These are phyloP conservation scores for Eleusine coracana DNA, from an alignment of 176 grass and related monocot species.

Conservation along the genomic window DNA sequence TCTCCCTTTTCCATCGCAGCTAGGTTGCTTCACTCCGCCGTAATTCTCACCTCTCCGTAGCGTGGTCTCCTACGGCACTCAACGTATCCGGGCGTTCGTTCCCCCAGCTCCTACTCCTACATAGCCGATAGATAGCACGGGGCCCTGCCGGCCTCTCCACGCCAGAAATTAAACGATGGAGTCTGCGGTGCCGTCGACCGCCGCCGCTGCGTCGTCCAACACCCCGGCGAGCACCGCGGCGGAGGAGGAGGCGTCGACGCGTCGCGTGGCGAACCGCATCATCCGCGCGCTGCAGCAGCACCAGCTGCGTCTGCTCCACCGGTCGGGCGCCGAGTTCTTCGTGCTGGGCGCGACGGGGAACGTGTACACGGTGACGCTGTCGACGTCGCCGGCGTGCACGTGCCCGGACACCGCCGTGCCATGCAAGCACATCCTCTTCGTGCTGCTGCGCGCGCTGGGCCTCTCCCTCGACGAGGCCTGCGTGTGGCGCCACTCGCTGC, in stretches of 20 bases:
- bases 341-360: slow-evolving; percentile 86
- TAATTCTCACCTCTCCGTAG: slow-evolving; percentile 5
- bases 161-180: too few species aligned
- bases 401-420: slow-evolving; percentile 77
- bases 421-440: slow-evolving; percentile 97
- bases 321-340: slow-evolving; percentile 62
- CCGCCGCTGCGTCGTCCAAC: too few species aligned
- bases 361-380: slow-evolving; percentile 81
- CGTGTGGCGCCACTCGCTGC: slow-evolving; percentile 71
- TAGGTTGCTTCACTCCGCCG: slow-evolving; percentile 39
- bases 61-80: slow-evolving; percentile 54
- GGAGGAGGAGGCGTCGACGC: slow-evolving; percentile 42
- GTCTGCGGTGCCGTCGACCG: not conserved
- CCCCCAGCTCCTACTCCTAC: slow-evolving; percentile 9
- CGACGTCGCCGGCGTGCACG: slow-evolving; percentile 64
- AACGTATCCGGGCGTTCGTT: slow-evolving; percentile 39
- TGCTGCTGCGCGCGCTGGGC: slow-evolving; percentile 87
- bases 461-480: slow-evolving; percentile 83
- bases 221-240: not conserved
- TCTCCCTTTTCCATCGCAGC: not conserved
- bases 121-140: slow-evolving; percentile 5
- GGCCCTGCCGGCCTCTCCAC: too few species aligned
- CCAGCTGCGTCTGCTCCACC: slow-evolving; percentile 70
- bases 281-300: slow-evolving; percentile 77
- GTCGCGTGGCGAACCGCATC: slow-evolving; percentile 62